phyloP scores from a whole-genome alignment of 257 asterid genomes.

The Solanum bulbocastanum region DNA sequence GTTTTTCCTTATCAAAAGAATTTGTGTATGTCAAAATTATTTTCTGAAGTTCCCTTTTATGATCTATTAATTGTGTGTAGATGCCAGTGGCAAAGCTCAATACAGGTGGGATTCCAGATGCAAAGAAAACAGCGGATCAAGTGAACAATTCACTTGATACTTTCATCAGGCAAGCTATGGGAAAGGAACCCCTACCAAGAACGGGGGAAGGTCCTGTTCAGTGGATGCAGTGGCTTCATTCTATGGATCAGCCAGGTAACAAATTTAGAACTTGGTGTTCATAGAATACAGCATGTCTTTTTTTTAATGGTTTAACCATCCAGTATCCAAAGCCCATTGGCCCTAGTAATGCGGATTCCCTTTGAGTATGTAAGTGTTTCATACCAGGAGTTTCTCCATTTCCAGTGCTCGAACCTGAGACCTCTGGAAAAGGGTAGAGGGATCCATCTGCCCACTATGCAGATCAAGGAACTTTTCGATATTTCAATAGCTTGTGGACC shows the following conservation, averaged over 20 bases:
- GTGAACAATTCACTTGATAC: constrained; percentile 56
- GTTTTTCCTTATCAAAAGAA: not conserved
- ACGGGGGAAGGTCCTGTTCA: constrained; percentile 62
- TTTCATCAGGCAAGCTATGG: constrained; percentile 48
- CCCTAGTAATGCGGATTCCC: not conserved
- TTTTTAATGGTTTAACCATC: not conserved
- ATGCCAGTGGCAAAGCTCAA: constrained; percentile 60
- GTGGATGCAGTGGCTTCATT: constrained; percentile 70
- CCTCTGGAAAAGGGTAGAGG: not conserved
- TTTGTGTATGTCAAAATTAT: not conserved
- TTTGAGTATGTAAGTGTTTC: not conserved
- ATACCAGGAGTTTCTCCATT: not conserved
- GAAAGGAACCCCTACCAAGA: constrained; percentile 62
- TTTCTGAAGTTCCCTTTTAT: constrained; percentile 19
- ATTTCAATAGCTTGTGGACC: not conserved
- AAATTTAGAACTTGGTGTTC: not conserved
- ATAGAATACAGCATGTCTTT: not conserved
- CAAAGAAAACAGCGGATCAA: constrained; percentile 53
- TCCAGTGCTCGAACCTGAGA: not conserved
- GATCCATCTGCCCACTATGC: not conserved
- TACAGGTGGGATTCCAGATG: constrained; percentile 41
- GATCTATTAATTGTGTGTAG: constrained; percentile 25
- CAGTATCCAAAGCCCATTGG: not conserved
- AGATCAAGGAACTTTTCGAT: not conserved
- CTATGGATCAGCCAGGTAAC: constrained; percentile 78